phyloP scores from a whole-genome alignment of 1,284 basidiomycete species.

The Fistulinella cinereoalba region DNA sequence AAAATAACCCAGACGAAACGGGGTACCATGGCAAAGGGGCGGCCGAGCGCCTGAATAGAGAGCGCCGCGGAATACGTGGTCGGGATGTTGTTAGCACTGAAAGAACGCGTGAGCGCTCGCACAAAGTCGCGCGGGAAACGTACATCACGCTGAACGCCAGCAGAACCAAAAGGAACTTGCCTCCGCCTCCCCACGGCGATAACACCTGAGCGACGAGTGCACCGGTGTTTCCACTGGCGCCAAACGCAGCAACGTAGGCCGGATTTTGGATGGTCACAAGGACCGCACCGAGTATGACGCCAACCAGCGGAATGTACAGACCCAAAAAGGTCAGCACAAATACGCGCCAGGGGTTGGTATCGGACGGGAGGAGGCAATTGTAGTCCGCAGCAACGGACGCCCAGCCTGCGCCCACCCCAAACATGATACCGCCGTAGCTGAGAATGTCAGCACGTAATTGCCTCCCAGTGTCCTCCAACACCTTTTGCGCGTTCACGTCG shows the following conservation, averaged over 20 bases:
- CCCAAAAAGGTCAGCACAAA: slow-evolving; percentile 58
- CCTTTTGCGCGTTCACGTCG: slow-evolving; percentile 45
- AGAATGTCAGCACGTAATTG: slow-evolving; percentile 48
- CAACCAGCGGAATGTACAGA: slow-evolving; percentile 56
- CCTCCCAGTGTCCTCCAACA: slow-evolving; percentile 45
- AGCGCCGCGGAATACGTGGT: slow-evolving; percentile 59
- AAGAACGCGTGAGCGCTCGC: neutral
- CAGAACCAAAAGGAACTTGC: slow-evolving; percentile 58
- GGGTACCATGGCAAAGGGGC: slow-evolving; percentile 54
- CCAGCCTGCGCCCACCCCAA: slow-evolving; percentile 42
- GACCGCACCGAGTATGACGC: slow-evolving; percentile 53
- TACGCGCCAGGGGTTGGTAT: slow-evolving; percentile 45
- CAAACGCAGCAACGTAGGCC: slow-evolving; percentile 48
- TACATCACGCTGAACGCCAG: slow-evolving; percentile 54
- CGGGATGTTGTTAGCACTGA: slow-evolving; percentile 56
- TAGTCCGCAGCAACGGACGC: slow-evolving; percentile 54
- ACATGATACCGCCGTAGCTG: slow-evolving; percentile 57
- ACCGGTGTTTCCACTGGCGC: slow-evolving; percentile 46
- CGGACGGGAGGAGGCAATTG: slow-evolving; percentile 49
- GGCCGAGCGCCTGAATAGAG: slow-evolving; percentile 53
- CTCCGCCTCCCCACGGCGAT: slow-evolving; percentile 48
- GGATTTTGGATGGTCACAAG: slow-evolving; percentile 55
- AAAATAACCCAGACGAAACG: slow-evolving; percentile 60
- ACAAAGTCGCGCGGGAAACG: neutral
- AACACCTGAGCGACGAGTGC: slow-evolving; percentile 44